Conservation (phyloP, 2,329 filamentous ascomycete genomes). For the Reticulascus tulasneorum region DNA sequence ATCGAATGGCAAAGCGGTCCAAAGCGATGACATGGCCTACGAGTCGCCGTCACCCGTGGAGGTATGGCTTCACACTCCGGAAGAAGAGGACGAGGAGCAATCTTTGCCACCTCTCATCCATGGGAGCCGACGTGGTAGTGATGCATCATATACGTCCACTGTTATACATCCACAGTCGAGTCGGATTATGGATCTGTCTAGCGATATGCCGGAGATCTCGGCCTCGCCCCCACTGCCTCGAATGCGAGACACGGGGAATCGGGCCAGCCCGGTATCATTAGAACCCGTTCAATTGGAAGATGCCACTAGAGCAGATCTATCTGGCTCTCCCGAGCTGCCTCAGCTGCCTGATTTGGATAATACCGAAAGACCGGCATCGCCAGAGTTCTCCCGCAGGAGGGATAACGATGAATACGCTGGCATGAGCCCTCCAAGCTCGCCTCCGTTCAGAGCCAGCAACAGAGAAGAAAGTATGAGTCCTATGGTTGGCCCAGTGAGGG, state of each 20-base stretch:
- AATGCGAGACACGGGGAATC: slow-evolving; percentile 16
- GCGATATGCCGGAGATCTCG: slow-evolving; percentile 39
- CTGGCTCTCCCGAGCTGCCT: no score
- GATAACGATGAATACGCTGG: slow-evolving; percentile 25
- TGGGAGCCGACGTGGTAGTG: slow-evolving; percentile 25
- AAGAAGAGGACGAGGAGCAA: slow-evolving; percentile 22
- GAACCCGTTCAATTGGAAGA: no score
- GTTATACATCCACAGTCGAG: slow-evolving; percentile 32
- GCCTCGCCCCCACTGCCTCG: slow-evolving; percentile 37
- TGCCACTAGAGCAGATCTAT: no score
- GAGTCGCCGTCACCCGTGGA: background rate
- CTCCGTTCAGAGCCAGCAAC: slow-evolving; percentile 24
- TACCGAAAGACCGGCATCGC: background rate
- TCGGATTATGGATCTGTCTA: slow-evolving; percentile 35
- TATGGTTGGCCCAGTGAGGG: slow-evolving; percentile 9
- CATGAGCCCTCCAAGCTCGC: slow-evolving; percentile 46
- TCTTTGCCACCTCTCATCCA: slow-evolving; percentile 32
- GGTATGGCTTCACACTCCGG: slow-evolving; percentile 1
- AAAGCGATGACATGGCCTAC: background rate
- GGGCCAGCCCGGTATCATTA: no score
- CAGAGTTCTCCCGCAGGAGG: slow-evolving; percentile 2
- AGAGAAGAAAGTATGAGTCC: slow-evolving; percentile 9
- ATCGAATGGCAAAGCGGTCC: slow-evolving; percentile 1
- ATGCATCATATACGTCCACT: slow-evolving; percentile 33
- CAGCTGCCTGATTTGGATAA: no score